phyloP scores from a whole-genome alignment of 2,329 filamentous ascomycete species.

The Lithohypha guttulata region DNA sequence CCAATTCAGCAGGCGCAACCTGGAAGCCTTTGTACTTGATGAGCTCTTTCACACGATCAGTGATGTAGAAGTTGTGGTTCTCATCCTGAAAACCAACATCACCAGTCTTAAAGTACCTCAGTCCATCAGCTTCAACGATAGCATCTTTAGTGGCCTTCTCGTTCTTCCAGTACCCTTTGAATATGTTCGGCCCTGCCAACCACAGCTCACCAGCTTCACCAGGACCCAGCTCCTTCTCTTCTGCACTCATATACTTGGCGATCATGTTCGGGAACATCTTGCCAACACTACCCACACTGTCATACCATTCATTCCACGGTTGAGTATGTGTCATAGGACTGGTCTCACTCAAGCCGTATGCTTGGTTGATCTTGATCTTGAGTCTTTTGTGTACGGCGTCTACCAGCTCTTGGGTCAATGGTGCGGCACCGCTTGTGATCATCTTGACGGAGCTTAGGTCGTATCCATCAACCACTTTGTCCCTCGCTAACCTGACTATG shows the following conservation, averaged over 20 bases:
- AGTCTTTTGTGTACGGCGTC: conserved; percentile 64
- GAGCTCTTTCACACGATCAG: conserved; percentile 63
- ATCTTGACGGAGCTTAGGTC: conserved; percentile 69
- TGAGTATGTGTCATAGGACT: conserved; percentile 69
- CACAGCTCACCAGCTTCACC: conserved; percentile 60
- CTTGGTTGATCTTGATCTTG: conserved; percentile 75
- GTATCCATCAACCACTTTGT: conserved; percentile 67
- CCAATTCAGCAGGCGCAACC: conserved; percentile 40
- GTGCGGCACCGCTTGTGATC: conserved; percentile 80
- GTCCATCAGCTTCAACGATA: conserved; percentile 46
- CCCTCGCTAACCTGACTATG: conserved; percentile 67
- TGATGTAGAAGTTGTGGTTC: conserved; percentile 72
- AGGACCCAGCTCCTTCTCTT: conserved; percentile 48
- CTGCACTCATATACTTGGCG: conserved; percentile 62
- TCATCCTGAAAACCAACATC: conserved; percentile 74
- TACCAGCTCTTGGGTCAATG: conserved; percentile 69
- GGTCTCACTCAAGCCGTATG: conserved; percentile 82
- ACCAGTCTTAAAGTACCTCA: conserved; percentile 70
- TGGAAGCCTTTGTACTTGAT: conserved; percentile 43
- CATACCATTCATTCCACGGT: conserved; percentile 64
- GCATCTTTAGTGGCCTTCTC: conserved; percentile 45
- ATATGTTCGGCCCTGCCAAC: conserved; percentile 53
- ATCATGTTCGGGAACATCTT: conserved; percentile 67
- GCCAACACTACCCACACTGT: conserved; percentile 68
- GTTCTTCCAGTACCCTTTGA: conserved; percentile 53